Evolutionary conservation across 2,329 filamentous ascomycete genomes (phyloP).

Genomic region (Aspergillus ruber): DNA sequence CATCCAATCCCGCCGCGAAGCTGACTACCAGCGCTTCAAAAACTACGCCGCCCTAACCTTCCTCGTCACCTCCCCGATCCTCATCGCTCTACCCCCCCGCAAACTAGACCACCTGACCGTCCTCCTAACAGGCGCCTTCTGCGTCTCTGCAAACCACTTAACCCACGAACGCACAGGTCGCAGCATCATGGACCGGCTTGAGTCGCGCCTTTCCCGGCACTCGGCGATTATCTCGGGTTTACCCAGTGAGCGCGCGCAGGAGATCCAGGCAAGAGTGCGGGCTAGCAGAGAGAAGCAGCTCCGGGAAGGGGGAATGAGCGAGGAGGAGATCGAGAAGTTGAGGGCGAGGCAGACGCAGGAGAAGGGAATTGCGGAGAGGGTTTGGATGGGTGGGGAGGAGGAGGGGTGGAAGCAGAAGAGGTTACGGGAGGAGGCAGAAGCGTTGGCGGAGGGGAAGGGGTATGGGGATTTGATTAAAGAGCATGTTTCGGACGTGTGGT

Average conservation of each 20-base stretch:
- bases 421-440: conserved; percentile 37
- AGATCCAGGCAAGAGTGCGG: conserved; percentile 26
- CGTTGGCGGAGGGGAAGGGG: conserved; percentile 36
- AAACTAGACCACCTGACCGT: conserved; percentile 32
- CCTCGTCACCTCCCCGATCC: conserved; percentile 26
- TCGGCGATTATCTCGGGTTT: conserved; percentile 12
- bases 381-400: conserved; percentile 38
- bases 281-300: conserved; percentile 23
- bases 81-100: conserved; percentile 32
- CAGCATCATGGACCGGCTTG: conserved; percentile 29
- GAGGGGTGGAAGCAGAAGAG: conserved; percentile 40
- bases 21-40: conserved; percentile 37
- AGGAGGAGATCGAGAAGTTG: conserved; percentile 29
- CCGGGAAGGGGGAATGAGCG: conserved; percentile 10
- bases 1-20: conserved; percentile 18
- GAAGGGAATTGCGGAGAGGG: conserved; percentile 21
- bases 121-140: conserved; percentile 33
- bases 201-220: conserved; percentile 17
- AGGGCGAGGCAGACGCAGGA: conserved; percentile 24
- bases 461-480: conserved; percentile 42
- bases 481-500: conserved; percentile 44
- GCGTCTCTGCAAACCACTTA: conserved; percentile 33
- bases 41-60: conserved; percentile 34
- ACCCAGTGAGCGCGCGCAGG: conserved; percentile 27
- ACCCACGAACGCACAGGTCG: conserved; percentile 32